Evolutionary conservation across 805 yeast genomes (phyloP).

Genomic region (Lachancea sp.): DNA sequence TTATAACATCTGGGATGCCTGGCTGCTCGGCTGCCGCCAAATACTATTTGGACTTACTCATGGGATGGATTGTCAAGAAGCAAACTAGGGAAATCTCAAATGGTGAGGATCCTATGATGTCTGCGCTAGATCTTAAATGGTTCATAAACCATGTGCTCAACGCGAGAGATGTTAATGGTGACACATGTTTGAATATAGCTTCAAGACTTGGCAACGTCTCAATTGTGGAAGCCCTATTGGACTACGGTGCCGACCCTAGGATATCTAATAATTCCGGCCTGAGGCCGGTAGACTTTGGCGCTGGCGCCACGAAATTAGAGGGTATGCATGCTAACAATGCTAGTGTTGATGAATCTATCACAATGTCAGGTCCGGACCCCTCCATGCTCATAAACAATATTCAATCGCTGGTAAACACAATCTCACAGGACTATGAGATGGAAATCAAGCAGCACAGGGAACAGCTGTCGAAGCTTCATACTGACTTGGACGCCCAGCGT

Average conservation of each 20-base stretch:
- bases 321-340: neutral
- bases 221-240: slow-evolving; percentile 72
- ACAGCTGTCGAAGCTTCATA: slow-evolving; percentile 47
- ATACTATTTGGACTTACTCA: slow-evolving; percentile 62
- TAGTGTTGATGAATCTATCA: neutral
- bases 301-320: slow-evolving; percentile 21
- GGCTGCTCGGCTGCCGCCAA: slow-evolving; percentile 68
- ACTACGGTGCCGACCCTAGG: slow-evolving; percentile 79
- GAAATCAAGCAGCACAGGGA: slow-evolving; percentile 51
- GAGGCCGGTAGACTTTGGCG: slow-evolving; percentile 81
- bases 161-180: slow-evolving; percentile 89
- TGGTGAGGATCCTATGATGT: slow-evolving; percentile 39
- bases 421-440: slow-evolving; percentile 53
- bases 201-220: slow-evolving; percentile 81
- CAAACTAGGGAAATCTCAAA: slow-evolving; percentile 17
- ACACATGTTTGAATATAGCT: slow-evolving; percentile 88
- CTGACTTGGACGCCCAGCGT: slow-evolving; percentile 28
- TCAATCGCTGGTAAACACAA: slow-evolving; percentile 42
- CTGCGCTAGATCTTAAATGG: slow-evolving; percentile 44
- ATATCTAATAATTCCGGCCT: slow-evolving; percentile 81
- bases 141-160: slow-evolving; percentile 71
- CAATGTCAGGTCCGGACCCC: slow-evolving; percentile 21
- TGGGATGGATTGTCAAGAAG: slow-evolving; percentile 67
- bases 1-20: slow-evolving; percentile 68
- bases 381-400: slow-evolving; percentile 39